A percentile compares a stretch with the other conserved stretches of the same genome.
Conservation (phyloP, 208 protist species). For the Angomonas deanei region DNA sequence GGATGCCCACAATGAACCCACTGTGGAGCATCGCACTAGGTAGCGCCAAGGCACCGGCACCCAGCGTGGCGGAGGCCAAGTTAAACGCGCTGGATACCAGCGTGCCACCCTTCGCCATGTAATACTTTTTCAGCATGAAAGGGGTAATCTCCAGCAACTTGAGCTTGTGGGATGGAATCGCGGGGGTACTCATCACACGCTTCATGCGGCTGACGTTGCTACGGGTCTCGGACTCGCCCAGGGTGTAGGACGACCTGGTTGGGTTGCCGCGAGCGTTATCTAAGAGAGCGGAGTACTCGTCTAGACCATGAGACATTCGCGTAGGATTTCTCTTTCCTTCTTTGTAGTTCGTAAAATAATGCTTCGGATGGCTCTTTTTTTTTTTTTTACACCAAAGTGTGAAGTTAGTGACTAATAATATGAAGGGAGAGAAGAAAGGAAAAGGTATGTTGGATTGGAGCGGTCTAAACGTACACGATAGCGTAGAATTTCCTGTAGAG, state of each 20-base stretch:
- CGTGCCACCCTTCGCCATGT: slow-evolving; percentile 49
- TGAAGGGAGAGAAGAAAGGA: not conserved
- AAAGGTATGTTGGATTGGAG: not conserved
- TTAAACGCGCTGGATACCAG: slow-evolving; percentile 76
- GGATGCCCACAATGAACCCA: slow-evolving; percentile 30
- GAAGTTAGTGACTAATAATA: not conserved
- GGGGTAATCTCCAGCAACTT: slow-evolving; percentile 31
- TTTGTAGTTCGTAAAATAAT: no score
- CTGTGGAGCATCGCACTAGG: slow-evolving; percentile 64
- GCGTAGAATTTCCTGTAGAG: no score
- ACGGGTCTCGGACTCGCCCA: no score
- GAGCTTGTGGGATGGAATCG: slow-evolving; percentile 16
- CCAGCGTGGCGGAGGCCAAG: slow-evolving; percentile 65
- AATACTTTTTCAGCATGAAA: slow-evolving; percentile 38
- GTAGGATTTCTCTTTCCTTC: no score
- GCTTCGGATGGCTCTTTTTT: no score
- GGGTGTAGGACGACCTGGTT: slow-evolving; percentile 29
- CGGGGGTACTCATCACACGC: slow-evolving; percentile 27
- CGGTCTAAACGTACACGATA: not conserved
- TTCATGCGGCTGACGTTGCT: slow-evolving; percentile 13
- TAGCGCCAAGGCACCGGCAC: slow-evolving; percentile 69
- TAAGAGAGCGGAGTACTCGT: slow-evolving; percentile 24
- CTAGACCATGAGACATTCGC: not conserved
- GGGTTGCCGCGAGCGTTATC: slow-evolving; percentile 7
- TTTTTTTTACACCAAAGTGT: no score